phyloP scores from a whole-genome alignment of 2,329 filamentous ascomycete genomes.

The Fusarium caatingaense region DNA sequence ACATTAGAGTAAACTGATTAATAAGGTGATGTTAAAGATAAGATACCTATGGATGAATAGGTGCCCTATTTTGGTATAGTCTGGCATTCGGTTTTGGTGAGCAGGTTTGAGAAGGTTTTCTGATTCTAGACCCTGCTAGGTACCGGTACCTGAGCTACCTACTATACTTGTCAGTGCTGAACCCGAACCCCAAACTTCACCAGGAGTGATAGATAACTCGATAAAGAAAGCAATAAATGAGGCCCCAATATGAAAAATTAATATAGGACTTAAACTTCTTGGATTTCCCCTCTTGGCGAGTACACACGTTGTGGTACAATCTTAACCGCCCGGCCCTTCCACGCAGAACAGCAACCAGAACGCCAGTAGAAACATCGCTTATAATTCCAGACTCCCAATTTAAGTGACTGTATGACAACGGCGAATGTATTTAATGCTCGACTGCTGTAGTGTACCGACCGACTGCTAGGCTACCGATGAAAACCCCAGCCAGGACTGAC shows the following conservation, averaged over 20 bases:
- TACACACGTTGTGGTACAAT: background rate
- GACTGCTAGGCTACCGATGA: slow-evolving; percentile 85
- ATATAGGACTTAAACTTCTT: background rate
- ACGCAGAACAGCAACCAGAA: background rate
- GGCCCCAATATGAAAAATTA: background rate
- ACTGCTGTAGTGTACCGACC: slow-evolving; percentile 72
- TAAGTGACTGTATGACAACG: background rate
- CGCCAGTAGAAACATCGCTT: background rate
- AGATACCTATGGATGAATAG: background rate
- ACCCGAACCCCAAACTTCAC: background rate
- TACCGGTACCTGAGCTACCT: slow-evolving; percentile 52
- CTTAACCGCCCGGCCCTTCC: background rate
- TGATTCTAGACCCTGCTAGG: slow-evolving; percentile 35
- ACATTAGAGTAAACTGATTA: background rate
- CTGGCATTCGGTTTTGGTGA: slow-evolving; percentile 47
- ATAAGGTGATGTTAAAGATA: background rate
- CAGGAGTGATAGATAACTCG: background rate
- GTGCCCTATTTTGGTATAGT: slow-evolving; percentile 16
- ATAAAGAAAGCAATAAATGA: background rate
- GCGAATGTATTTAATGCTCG: slow-evolving; percentile 56
- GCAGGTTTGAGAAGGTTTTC: slow-evolving; percentile 66
- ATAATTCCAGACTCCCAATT: background rate
- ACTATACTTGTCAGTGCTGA: slow-evolving; percentile 3
- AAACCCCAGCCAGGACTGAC: slow-evolving; percentile 81
- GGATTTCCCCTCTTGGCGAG: background rate